These are phyloP conservation scores for Crassisporium funariophilum DNA, from an alignment of 768 basidiomycete genomes.

Conservation along the genomic window DNA sequence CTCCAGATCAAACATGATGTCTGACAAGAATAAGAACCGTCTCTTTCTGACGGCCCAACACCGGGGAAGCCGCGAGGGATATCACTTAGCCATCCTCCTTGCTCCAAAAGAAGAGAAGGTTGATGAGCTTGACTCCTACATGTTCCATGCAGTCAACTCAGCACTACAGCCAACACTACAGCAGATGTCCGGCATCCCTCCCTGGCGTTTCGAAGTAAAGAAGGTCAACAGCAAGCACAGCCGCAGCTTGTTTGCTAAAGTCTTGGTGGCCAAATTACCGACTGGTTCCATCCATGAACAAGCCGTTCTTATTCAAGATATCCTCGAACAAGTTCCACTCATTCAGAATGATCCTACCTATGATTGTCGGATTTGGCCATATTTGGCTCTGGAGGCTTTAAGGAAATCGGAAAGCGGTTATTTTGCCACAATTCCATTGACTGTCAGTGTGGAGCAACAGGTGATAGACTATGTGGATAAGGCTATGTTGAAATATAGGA, in stretches of 20 bases:
- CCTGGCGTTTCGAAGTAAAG: constrained; percentile 8
- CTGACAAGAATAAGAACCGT: constrained; percentile 10
- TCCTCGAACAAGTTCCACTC: constrained; percentile 2
- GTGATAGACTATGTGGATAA: too few species aligned
- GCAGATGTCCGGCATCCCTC: not conserved
- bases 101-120: constrained; percentile 2
- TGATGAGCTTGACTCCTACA: constrained; percentile 1
- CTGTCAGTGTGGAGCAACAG: too few species aligned
- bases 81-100: constrained; percentile 9
- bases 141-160: constrained; percentile 6
- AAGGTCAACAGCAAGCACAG: constrained; percentile 1
- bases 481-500: too few species aligned
- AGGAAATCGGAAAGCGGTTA: constrained; percentile 1
- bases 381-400: constrained; percentile 4
- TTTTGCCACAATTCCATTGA: constrained; percentile 7
- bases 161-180: not conserved
- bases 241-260: not conserved
- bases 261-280: constrained; percentile 8
- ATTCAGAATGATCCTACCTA: constrained; percentile 7
- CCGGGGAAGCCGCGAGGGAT: constrained; percentile 1
- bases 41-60: constrained; percentile 12
- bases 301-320: constrained; percentile 2
- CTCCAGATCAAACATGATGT: too few species aligned
- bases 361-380: constrained; percentile 7
- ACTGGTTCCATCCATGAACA: not conserved